Evolutionary conservation across 179 eudicot genomes (phyloP).

Genomic region (Amaranthus tricolor): DNA sequence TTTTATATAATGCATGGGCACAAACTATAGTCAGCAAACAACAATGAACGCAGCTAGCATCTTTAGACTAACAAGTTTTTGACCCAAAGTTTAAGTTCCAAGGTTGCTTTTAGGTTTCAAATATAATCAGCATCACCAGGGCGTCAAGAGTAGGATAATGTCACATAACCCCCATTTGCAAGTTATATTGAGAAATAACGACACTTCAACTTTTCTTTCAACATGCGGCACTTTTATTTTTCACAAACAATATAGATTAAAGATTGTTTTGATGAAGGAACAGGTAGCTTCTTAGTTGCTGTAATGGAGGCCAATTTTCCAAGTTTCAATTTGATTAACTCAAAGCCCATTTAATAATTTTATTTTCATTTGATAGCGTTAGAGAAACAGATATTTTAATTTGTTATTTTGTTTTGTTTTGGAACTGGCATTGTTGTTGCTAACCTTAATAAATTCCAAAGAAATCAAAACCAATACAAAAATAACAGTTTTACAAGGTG

Average conservation of each 20-base stretch:
- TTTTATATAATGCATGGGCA: not conserved
- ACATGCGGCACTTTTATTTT: not conserved
- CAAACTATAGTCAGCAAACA: not conserved
- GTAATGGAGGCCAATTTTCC: too few relatives aligned
- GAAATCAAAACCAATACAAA: too few relatives aligned
- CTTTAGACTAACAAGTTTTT: not conserved
- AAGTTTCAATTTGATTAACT: too few relatives aligned
- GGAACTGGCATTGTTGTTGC: too few relatives aligned
- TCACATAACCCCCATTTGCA: slow-evolving; percentile 6
- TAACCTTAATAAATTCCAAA: too few relatives aligned
- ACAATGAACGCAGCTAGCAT: not conserved
- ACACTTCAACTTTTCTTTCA: not conserved
- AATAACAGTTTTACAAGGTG: too few relatives aligned
- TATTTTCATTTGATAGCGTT: too few relatives aligned
- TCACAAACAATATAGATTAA: not conserved
- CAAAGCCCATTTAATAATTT: too few relatives aligned
- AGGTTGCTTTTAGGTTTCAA: not conserved
- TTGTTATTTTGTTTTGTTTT: too few relatives aligned
- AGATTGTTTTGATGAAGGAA: too few relatives aligned
- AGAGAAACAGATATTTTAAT: too few relatives aligned
- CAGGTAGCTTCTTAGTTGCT: too few relatives aligned
- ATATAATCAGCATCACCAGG: not conserved
- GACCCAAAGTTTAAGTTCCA: not conserved
- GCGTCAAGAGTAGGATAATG: not conserved
- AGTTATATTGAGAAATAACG: not conserved